Percentiles rank a stretch among this genome's conserved stretches.
Conservation (phyloP, 805 yeast species). For the Lipomyces kockii region DNA sequence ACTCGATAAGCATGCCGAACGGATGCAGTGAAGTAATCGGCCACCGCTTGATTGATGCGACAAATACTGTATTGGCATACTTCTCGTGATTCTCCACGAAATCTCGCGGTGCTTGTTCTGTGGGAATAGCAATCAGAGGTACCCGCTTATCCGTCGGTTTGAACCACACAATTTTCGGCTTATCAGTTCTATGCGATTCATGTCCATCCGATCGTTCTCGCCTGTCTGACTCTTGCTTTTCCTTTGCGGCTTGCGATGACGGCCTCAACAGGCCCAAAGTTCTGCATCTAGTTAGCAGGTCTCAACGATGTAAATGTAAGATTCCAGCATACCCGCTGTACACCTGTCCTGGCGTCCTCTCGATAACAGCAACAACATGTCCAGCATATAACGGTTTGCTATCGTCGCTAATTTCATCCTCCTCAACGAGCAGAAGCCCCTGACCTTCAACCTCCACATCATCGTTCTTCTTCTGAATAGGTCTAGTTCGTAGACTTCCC, state of each 20-base stretch:
- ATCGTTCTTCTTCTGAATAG: constrained; percentile 95
- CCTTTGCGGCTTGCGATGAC: constrained; percentile 88
- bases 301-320: not conserved
- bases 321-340: constrained; percentile 55
- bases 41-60: constrained; percentile 97
- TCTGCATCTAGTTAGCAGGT: constrained; percentile 50
- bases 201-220: constrained; percentile 42
- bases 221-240: constrained; percentile 53
- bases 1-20: constrained; percentile 89
- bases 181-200: constrained; percentile 43
- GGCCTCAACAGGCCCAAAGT: constrained; percentile 93
- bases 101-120: constrained; percentile 96
- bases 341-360: constrained; percentile 94
- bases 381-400: constrained; percentile 95
- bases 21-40: constrained; percentile 99
- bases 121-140: constrained; percentile 96
- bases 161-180: constrained; percentile 98
- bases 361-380: constrained; percentile 96
- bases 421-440: constrained; percentile 86
- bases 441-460: constrained; percentile 99
- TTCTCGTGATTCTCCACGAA: constrained; percentile 89
- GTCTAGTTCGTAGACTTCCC: constrained; percentile 92
- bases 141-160: constrained; percentile 98
- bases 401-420: constrained; percentile 92
- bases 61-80: constrained; percentile 80